Conservation (phyloP, 768 basidiomycete species). For the Mycena filopes region DNA sequence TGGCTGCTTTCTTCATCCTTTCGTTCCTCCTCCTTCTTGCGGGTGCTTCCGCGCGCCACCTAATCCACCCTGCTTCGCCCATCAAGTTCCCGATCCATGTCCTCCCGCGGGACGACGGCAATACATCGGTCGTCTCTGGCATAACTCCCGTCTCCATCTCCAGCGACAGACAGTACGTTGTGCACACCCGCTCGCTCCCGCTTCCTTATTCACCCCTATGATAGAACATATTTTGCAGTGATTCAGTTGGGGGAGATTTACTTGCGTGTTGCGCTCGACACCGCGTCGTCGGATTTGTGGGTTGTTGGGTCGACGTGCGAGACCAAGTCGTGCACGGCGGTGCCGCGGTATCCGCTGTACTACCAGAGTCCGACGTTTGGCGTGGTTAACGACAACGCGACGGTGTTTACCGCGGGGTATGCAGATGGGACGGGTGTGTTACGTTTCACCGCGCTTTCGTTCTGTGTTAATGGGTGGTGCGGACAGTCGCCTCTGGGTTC, state of each 20-base stretch:
- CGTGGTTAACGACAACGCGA: conserved; percentile 69
- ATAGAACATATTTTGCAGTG: conserved; percentile 75
- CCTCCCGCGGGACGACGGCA: conserved; percentile 10
- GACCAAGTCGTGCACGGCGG: conserved; percentile 60
- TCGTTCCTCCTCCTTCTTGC: conserved; percentile 33
- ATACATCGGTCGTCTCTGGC: conserved; percentile 39
- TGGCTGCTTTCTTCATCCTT: conserved; percentile 31
- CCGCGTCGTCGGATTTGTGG: conserved; percentile 81
- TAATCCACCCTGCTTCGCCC: conserved; percentile 38
- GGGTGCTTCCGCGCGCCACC: conserved; percentile 35
- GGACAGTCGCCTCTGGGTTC: conserved; percentile 72
- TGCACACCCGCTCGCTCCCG: not conserved
- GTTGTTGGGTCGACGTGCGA: conserved; percentile 71
- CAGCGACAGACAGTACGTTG: conserved; percentile 53
- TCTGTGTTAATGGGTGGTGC: not conserved
- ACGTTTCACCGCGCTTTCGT: not conserved
- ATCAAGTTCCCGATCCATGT: conserved; percentile 40
- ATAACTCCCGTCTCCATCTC: conserved; percentile 58
- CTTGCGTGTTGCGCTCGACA: conserved; percentile 79
- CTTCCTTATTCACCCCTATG: not conserved
- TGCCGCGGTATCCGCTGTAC: conserved; percentile 77
- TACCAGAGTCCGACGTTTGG: conserved; percentile 76
- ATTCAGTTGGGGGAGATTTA: conserved; percentile 69
- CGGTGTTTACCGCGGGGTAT: conserved; percentile 68
- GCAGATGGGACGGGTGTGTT: conserved; percentile 75